Evolutionary conservation across 2,329 filamentous ascomycete genomes (phyloP), one percentile per base, ranked within the genome.

Genomic region (Volutella citrinella): DNA sequence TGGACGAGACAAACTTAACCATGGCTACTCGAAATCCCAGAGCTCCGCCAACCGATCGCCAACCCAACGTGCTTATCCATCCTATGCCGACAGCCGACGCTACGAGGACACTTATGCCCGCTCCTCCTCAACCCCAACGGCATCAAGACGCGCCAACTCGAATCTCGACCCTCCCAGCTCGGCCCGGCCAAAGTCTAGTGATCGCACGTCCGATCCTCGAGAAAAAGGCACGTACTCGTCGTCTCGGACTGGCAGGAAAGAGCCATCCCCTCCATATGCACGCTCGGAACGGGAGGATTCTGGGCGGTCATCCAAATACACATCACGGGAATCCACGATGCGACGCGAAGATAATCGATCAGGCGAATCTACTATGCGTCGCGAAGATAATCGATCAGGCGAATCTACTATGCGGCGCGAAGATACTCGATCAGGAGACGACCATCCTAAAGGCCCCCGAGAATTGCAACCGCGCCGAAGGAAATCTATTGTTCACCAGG

Each of bases 1-100:
- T 5, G 61, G 67, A 5, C 63, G 70, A 4, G 69, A 74, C 23
- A 63, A 66, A 32, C 48, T 55, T 1, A 70, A 71, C 32, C 60
- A 63, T 38, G 49, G 42, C n/a, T 49, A 55, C 34, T 43, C 38
- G 5, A 43, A 44, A 12, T 32, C 46, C 19, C 42, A 48, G 13
- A 30, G 32, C 19, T 28, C 38, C 19, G 40, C 27, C 30, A 45
- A 38, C 7, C 46, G 45, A 20, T 52, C 54, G n/a, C 54, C 55
- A 13, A 52, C 47, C 16, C 60, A 56, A 20, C 59, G 52, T 42
- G 59, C 43, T 33, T 57, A 51, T 23, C 47, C 46, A 36, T 57
- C 43, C 29, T 53, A 52, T 23, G 53, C 38, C 27, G 50, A 46
- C 27, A 56, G 59, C 12, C 46, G 53, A 26, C 44, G 45, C 13